Evolutionary conservation across 2,329 filamentous ascomycete species (phyloP).

Genomic region (Diaporthe ilicicola): DNA sequence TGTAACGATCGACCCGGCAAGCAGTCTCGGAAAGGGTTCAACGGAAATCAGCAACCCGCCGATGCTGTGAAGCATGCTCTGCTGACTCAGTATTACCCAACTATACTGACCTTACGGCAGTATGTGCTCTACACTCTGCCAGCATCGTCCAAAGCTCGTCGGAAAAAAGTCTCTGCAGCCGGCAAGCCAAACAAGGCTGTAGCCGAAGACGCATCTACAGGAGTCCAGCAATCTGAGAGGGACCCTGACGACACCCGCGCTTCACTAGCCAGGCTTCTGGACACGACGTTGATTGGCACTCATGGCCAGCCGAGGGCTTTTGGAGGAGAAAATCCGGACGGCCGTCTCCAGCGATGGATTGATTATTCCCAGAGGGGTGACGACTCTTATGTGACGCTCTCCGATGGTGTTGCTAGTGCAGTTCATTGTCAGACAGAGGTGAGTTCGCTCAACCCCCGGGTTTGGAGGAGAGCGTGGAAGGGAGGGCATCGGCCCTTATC

Average conservation of each 20-base stretch:
- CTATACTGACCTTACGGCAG: slow-evolving; percentile 72
- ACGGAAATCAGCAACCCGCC: slow-evolving; percentile 24
- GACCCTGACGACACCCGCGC: slow-evolving; percentile 41
- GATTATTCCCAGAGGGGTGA: slow-evolving; percentile 70
- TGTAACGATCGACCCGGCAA: slow-evolving; percentile 34
- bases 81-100: slow-evolving; percentile 72
- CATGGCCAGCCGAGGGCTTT: slow-evolving; percentile 40
- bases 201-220: neutral
- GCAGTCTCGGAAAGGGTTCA: slow-evolving; percentile 32
- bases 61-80: slow-evolving; percentile 63
- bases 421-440: slow-evolving; percentile 72
- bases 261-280: slow-evolving; percentile 67
- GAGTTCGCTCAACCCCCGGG: slow-evolving; percentile 37
- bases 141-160: slow-evolving; percentile 68
- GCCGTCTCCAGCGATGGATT: slow-evolving; percentile 63
- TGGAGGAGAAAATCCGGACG: slow-evolving; percentile 38
- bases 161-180: slow-evolving; percentile 62
- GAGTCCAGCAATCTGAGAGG: neutral
- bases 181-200: slow-evolving; percentile 40
- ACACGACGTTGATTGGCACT: slow-evolving; percentile 73
- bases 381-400: slow-evolving; percentile 63
- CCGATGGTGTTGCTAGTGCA: slow-evolving; percentile 53
- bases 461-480: neutral
- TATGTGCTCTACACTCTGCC: slow-evolving; percentile 75
- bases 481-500: neutral